Conservation (phyloP, 805 yeast species). For the Sungouiozyma intestinalis region DNA sequence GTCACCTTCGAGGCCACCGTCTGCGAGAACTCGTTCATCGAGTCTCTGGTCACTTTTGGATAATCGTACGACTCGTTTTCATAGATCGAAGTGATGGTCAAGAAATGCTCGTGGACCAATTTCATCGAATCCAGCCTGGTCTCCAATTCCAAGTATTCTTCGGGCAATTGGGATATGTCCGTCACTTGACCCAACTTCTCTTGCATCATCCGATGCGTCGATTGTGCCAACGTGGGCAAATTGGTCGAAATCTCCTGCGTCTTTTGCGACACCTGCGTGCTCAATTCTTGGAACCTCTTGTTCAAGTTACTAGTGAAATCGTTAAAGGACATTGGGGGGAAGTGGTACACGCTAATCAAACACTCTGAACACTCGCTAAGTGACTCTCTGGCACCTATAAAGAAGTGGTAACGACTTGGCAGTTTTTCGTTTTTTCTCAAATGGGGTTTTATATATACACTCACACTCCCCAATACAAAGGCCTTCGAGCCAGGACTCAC, state of each 20-base stretch:
- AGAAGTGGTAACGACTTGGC: not conserved
- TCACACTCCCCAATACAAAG: too few species aligned
- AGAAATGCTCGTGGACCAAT: constrained; percentile 48
- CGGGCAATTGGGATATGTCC: constrained; percentile 76
- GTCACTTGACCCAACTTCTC: constrained; percentile 72
- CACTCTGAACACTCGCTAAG: not conserved
- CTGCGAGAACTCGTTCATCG: constrained; percentile 64
- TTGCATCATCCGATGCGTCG: constrained; percentile 70
- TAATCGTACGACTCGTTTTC: constrained; percentile 76
- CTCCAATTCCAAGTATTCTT: constrained; percentile 69
- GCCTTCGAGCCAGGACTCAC: too few species aligned
- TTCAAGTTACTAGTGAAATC: constrained; percentile 20
- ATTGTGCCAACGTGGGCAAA: constrained; percentile 66
- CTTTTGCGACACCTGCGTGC: constrained; percentile 23
- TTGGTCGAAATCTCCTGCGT: constrained; percentile 38
- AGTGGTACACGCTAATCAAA: not conserved
- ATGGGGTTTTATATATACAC: too few species aligned
- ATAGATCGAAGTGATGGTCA: constrained; percentile 44
- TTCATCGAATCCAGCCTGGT: constrained; percentile 62
- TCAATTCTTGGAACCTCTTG: constrained; percentile 25
- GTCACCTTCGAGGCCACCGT: constrained; percentile 52
- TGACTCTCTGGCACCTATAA: too few species aligned
- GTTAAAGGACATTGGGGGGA: constrained; percentile 22
- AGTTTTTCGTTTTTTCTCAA: not conserved
- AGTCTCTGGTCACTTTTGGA: constrained; percentile 63